These are phyloP conservation scores for Boletus fagicola DNA, from an alignment of 768 basidiomycete genomes.

Conservation along the genomic window DNA sequence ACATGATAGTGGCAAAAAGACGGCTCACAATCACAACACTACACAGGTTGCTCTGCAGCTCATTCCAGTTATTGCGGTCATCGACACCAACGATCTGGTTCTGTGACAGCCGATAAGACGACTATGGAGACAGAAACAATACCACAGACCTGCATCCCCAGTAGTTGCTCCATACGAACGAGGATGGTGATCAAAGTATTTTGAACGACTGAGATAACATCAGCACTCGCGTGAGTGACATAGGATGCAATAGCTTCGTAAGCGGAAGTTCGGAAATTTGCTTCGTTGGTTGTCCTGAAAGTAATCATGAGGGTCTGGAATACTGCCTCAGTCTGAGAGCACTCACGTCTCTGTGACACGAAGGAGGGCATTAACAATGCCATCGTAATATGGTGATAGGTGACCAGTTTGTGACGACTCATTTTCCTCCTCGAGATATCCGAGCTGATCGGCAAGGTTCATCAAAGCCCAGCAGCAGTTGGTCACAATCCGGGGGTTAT, in stretches of 20 bases:
- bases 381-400: slow-evolving; percentile 88
- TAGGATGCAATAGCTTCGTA: slow-evolving; percentile 94
- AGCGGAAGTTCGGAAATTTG: slow-evolving; percentile 91
- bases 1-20: background rate
- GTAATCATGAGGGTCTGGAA: slow-evolving; percentile 12
- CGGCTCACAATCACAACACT: slow-evolving; percentile 77
- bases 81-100: slow-evolving; percentile 94
- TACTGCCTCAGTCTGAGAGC: background rate
- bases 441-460: slow-evolving; percentile 92
- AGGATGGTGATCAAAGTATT: slow-evolving; percentile 80
- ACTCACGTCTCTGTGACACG: slow-evolving; percentile 83
- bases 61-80: slow-evolving; percentile 98
- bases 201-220: slow-evolving; percentile 78
- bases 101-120: slow-evolving; percentile 35
- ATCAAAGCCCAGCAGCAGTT: slow-evolving; percentile 97
- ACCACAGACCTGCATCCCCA: slow-evolving; percentile 70
- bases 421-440: slow-evolving; percentile 63
- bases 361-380: slow-evolving; percentile 79
- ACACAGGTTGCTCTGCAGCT: slow-evolving; percentile 94
- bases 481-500: slow-evolving; percentile 80
- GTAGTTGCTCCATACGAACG: slow-evolving; percentile 85
- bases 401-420: slow-evolving; percentile 54
- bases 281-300: slow-evolving; percentile 74
- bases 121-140: background rate
- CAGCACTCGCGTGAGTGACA: slow-evolving; percentile 73